Conservation (phyloP, 306 rosid genomes). For the Carpinus viminea region DNA sequence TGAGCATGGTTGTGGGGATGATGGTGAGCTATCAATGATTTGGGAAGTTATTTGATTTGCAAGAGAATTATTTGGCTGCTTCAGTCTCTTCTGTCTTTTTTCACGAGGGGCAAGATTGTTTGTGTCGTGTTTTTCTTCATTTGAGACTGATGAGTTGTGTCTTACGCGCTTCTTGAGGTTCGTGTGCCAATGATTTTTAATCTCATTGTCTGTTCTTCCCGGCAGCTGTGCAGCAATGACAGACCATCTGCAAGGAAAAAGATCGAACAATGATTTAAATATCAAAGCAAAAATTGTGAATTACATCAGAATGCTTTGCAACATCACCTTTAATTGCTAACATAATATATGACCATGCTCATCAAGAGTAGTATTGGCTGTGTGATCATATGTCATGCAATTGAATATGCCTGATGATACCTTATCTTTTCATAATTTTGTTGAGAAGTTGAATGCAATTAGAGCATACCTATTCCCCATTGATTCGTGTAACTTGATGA, state of each 20-base stretch:
- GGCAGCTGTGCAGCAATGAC: slow-evolving; percentile 59
- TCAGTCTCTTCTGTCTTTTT: background rate
- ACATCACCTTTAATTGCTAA: too few relatives aligned
- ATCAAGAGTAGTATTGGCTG: too few relatives aligned
- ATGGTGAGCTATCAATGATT: background rate
- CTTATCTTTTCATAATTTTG: background rate
- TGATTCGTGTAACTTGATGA: slow-evolving; percentile 35
- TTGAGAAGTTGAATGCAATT: background rate
- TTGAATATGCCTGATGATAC: too few relatives aligned
- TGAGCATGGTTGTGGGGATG: background rate
- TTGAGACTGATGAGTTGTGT: background rate
- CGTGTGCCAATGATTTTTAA: slow-evolving; percentile 77
- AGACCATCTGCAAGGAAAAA: slow-evolving; percentile 54
- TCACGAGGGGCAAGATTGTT: background rate
- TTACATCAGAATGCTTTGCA: too few relatives aligned
- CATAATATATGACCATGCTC: background rate
- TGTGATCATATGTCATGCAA: background rate
- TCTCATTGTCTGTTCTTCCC: slow-evolving; percentile 81
- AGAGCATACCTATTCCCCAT: slow-evolving; percentile 51
- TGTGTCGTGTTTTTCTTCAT: slow-evolving; percentile 18
- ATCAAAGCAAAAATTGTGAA: too few relatives aligned
- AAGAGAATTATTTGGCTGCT: background rate
- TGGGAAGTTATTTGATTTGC: background rate
- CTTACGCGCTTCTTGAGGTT: slow-evolving; percentile 46
- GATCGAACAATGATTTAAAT: too few relatives aligned